A percentile compares a stretch with the other conserved stretches of the same genome.
Conservation (phyloP, 2,329 filamentous ascomycete genomes). For the Botrytis tulipae region DNA sequence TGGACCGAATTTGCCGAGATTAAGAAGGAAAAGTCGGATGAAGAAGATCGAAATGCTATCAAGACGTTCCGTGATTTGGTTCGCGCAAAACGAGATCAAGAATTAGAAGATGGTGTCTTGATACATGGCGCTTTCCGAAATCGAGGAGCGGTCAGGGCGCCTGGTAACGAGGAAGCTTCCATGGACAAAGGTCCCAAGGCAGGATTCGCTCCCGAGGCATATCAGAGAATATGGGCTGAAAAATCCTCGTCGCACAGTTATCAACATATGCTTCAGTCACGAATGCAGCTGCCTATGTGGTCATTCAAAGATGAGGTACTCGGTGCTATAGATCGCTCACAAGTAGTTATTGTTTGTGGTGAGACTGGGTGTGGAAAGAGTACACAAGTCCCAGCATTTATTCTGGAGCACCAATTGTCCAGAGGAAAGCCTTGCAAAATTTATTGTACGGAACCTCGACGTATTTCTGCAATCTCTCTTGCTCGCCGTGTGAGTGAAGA, state of each 20-base stretch:
- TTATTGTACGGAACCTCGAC: conserved; percentile 90
- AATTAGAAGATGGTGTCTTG: conserved; percentile 71
- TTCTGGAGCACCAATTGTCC: conserved; percentile 83
- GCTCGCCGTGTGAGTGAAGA: conserved; percentile 93
- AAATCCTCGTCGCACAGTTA: conserved; percentile 63
- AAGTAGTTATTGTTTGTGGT: conserved; percentile 90
- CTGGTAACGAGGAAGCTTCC: conserved; percentile 49
- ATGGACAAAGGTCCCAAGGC: conserved; percentile 39
- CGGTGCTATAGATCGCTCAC: conserved; percentile 71
- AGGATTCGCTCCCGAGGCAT: conserved; percentile 40
- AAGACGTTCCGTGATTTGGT: conserved; percentile 68
- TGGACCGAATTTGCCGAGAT: conserved; percentile 75
- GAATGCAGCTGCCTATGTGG: conserved; percentile 87
- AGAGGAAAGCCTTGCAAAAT: conserved; percentile 83
- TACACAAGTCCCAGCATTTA: conserved; percentile 92
- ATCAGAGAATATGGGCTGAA: conserved; percentile 58
- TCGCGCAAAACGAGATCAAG: conserved; percentile 65
- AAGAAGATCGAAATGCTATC: conserved; percentile 66
- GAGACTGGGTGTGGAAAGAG: conserved; percentile 98
- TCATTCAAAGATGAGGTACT: conserved; percentile 77
- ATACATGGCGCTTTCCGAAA: conserved; percentile 73
- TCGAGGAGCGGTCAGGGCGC: conserved; percentile 49
- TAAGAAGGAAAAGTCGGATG: conserved; percentile 69
- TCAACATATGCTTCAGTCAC: conserved; percentile 45
- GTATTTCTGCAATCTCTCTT: conserved; percentile 94